phyloP scores from a whole-genome alignment of 2,329 filamentous ascomycete genomes.

The Aspergillus thermomutatus region DNA sequence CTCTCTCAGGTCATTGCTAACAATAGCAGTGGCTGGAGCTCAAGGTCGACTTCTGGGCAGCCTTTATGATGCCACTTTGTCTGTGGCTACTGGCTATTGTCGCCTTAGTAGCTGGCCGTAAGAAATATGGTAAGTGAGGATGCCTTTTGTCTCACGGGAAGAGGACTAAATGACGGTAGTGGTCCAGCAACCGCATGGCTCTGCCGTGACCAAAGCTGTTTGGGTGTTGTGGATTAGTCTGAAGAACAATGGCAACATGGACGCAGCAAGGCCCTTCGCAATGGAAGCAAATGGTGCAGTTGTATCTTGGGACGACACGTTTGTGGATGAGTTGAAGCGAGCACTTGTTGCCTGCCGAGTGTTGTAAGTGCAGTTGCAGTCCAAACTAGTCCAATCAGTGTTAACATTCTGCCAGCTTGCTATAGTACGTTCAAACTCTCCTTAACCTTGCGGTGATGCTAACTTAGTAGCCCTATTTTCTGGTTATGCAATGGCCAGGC shows the following conservation, averaged over 20 bases:
- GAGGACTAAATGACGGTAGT: background rate
- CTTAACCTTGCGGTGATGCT: background rate
- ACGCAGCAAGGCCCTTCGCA: background rate
- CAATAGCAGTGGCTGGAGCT: background rate
- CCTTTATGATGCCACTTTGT: slow-evolving; percentile 1
- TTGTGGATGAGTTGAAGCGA: background rate
- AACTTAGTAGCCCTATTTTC: background rate
- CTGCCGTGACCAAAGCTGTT: background rate
- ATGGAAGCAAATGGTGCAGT: background rate
- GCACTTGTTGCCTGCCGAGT: background rate
- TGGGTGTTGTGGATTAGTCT: slow-evolving; percentile 3
- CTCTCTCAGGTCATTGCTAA: background rate
- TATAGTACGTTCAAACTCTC: background rate
- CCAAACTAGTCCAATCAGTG: background rate
- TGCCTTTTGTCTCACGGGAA: background rate
- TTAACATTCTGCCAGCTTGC: background rate
- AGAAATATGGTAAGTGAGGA: background rate
- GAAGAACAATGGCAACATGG: background rate
- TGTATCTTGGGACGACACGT: background rate
- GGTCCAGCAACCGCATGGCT: background rate
- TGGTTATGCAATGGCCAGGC: background rate
- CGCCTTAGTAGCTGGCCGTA: background rate
- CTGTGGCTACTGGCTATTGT: slow-evolving; percentile 1
- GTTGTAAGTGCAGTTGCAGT: background rate
- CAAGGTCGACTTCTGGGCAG: slow-evolving; percentile 4